A percentile compares a stretch with the other conserved stretches of the same genome.
Evolutionary conservation across 2,329 filamentous ascomycete genomes (phyloP).

Genomic region (Aspergillus carbonarius): DNA sequence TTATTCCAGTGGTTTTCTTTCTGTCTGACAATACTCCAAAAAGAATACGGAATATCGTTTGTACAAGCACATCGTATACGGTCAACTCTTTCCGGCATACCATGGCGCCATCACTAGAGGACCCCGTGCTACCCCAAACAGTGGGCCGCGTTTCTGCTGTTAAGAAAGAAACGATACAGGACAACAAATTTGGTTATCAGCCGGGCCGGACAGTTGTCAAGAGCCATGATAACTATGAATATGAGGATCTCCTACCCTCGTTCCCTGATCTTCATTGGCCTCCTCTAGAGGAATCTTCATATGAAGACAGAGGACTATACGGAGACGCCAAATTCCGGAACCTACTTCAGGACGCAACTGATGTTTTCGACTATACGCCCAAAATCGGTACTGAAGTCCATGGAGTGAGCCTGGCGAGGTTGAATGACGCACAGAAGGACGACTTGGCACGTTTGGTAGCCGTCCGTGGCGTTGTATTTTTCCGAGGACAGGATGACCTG

Average conservation of each 20-base stretch:
- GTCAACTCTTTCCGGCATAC: background rate
- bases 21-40: background rate
- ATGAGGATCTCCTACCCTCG: conserved; percentile 53
- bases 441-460: conserved; percentile 56
- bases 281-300: conserved; percentile 49
- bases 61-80: background rate
- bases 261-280: conserved; percentile 57
- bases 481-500: conserved; percentile 56
- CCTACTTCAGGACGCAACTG: conserved; percentile 52
- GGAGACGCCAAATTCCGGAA: conserved; percentile 57
- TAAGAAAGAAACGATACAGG: conserved; percentile 18
- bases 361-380: conserved; percentile 57
- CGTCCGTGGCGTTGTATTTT: conserved; percentile 58
- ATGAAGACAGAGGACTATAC: conserved; percentile 55
- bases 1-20: background rate
- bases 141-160: conserved; percentile 16
- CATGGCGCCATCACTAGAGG: conserved; percentile 37
- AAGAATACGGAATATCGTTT: background rate
- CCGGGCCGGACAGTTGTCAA: conserved; percentile 51
- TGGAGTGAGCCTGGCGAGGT: conserved; percentile 51
- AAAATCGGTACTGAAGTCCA: conserved; percentile 57
- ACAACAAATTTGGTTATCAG: conserved; percentile 43
- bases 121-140: conserved; percentile 18
- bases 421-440: conserved; percentile 54
- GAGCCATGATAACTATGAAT: conserved; percentile 50